Percentiles rank a stretch among this genome's conserved stretches.
Conservation (phyloP, 1,284 basidiomycete species). For the Gymnopus androsaceus region DNA sequence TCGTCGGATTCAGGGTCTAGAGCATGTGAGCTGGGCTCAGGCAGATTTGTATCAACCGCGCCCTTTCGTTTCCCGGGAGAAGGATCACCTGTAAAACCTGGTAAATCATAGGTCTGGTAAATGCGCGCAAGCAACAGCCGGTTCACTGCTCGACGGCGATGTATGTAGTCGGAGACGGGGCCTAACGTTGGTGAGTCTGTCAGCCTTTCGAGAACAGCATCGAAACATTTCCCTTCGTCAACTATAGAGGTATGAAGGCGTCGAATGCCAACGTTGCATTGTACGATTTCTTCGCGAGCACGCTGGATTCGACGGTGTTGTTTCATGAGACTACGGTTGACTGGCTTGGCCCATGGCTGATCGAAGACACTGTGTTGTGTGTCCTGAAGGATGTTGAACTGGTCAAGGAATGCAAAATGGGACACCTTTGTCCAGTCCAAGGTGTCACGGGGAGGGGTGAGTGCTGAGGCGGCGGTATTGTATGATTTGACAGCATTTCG, state of each 20-base stretch:
- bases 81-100: neutral
- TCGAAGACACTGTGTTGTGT: slow-evolving; percentile 27
- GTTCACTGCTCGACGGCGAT: neutral
- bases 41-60: neutral
- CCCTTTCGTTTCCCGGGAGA: neutral
- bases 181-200: neutral
- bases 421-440: slow-evolving; percentile 29
- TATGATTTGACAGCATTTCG: slow-evolving; percentile 28
- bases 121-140: neutral
- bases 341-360: slow-evolving; percentile 31
- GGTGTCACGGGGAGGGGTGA: slow-evolving; percentile 23
- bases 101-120: neutral
- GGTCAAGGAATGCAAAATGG: slow-evolving; percentile 10
- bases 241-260: slow-evolving; percentile 31
- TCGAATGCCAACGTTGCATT: slow-evolving; percentile 35
- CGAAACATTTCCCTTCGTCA: slow-evolving; percentile 24
- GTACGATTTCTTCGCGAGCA: slow-evolving; percentile 34
- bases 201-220: neutral
- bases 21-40: neutral
- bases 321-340: slow-evolving; percentile 24
- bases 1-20: neutral
- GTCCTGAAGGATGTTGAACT: slow-evolving; percentile 35
- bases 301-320: slow-evolving; percentile 29
- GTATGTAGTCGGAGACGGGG: slow-evolving; percentile 1
- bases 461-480: slow-evolving; percentile 27